A percentile compares a stretch with the other conserved stretches of the same genome.
Evolutionary conservation across 495 filamentous ascomycete species (phyloP).

Genomic region (Penicillium goetzii): DNA sequence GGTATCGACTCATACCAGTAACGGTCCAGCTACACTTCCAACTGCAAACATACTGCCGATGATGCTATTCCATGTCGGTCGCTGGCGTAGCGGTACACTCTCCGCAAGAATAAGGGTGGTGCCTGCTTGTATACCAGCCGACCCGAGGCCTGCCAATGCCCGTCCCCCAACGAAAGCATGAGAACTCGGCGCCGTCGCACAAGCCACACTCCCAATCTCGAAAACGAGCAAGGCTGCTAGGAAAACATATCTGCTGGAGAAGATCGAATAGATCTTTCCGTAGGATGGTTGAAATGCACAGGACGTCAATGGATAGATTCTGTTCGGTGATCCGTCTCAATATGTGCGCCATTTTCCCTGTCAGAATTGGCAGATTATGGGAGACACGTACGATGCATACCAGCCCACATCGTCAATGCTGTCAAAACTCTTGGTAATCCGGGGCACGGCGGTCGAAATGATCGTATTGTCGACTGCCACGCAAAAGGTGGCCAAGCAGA

Average conservation of each 20-base stretch:
- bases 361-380: too few species aligned
- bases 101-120: background rate
- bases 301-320: conserved; percentile 63
- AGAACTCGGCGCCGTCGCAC: conserved; percentile 66
- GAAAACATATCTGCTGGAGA: conserved; percentile 56
- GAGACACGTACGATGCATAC: conserved; percentile 53
- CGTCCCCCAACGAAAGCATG: conserved; percentile 53
- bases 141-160: conserved; percentile 24
- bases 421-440: conserved; percentile 67
- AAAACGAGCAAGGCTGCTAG: conserved; percentile 65
- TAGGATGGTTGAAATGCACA: conserved; percentile 60
- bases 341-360: background rate
- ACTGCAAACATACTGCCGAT: conserved; percentile 16
- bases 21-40: conserved; percentile 11
- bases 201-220: conserved; percentile 69
- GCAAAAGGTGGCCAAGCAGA: conserved; percentile 9
- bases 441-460: conserved; percentile 70
- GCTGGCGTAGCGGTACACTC: background rate
- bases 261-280: conserved; percentile 66
- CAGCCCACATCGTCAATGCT: conserved; percentile 66
- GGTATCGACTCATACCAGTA: conserved; percentile 2
- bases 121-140: conserved; percentile 25
- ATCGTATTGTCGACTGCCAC: conserved; percentile 43
- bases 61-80: conserved; percentile 8
- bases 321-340: conserved; percentile 16